These are phyloP conservation scores for Quercus glauca DNA, from an alignment of 306 rosid species.

Conservation along the genomic window DNA sequence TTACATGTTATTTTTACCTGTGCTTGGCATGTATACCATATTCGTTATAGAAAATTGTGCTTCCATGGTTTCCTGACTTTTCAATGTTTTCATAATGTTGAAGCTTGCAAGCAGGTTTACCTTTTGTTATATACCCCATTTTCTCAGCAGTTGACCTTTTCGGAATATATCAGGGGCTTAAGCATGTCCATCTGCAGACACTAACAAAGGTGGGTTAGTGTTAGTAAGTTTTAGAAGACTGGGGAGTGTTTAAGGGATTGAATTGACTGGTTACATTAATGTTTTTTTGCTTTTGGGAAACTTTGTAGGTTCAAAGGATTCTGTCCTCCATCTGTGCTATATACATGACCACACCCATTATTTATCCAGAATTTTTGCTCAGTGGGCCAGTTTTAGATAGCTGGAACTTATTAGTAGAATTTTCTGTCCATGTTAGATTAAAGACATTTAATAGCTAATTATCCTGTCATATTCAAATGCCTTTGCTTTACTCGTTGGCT, in stretches of 20 bases:
- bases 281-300: neutral
- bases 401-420: neutral
- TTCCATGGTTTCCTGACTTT: constrained; percentile 32
- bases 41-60: neutral
- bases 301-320: neutral
- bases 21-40: neutral
- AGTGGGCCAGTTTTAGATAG: neutral
- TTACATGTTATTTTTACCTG: constrained; percentile 4
- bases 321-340: neutral
- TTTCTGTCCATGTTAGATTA: neutral
- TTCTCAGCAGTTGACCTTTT: constrained; percentile 78
- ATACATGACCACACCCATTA: neutral
- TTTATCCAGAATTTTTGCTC: neutral
- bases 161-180: constrained; percentile 82
- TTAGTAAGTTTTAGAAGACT: too few relatives aligned
- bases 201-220: constrained; percentile 58
- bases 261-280: neutral
- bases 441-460: neutral
- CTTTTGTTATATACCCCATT: constrained; percentile 65
- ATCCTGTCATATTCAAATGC: neutral
- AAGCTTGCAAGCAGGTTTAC: constrained; percentile 63
- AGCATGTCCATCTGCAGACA: constrained; percentile 84
- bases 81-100: constrained; percentile 12
- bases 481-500: neutral
- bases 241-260: too few relatives aligned